Evolutionary conservation across 768 basidiomycete genomes (phyloP).

Genomic region (Megacollybia marginata): DNA sequence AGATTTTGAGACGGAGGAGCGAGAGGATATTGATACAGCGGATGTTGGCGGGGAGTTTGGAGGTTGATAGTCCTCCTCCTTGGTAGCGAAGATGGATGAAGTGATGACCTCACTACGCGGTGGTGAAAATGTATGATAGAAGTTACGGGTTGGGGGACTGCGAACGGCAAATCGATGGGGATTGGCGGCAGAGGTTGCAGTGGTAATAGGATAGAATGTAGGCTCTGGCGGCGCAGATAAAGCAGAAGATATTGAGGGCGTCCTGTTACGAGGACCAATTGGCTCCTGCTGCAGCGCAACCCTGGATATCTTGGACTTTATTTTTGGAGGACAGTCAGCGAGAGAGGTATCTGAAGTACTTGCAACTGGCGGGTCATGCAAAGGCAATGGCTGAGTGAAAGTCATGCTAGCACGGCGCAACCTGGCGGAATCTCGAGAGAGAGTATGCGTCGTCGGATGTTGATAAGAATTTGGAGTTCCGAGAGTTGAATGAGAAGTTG

Average conservation of each 20-base stretch:
- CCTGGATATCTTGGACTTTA: slow-evolving; percentile 58
- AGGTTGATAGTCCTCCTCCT: slow-evolving; percentile 43
- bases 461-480: slow-evolving; percentile 21
- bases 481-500: slow-evolving; percentile 24
- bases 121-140: slow-evolving; percentile 23
- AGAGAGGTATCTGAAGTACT: not conserved
- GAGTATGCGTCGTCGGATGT: not conserved
- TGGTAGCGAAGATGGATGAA: too few species aligned
- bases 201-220: slow-evolving; percentile 49
- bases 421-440: not conserved
- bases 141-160: slow-evolving; percentile 23
- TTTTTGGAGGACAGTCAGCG: slow-evolving; percentile 21
- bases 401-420: not conserved
- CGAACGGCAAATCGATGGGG: slow-evolving; percentile 43
- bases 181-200: slow-evolving; percentile 46
- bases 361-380: not conserved
- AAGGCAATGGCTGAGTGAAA: not conserved
- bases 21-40: slow-evolving; percentile 69
- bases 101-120: slow-evolving; percentile 6
- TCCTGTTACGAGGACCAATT: slow-evolving; percentile 23
- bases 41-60: slow-evolving; percentile 69
- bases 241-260: slow-evolving; percentile 33
- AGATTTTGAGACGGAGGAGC: slow-evolving; percentile 56
- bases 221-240: slow-evolving; percentile 10
- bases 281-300: slow-evolving; percentile 26